phyloP scores from a whole-genome alignment of 495 filamentous ascomycete species.

The Tuber calosporum region DNA sequence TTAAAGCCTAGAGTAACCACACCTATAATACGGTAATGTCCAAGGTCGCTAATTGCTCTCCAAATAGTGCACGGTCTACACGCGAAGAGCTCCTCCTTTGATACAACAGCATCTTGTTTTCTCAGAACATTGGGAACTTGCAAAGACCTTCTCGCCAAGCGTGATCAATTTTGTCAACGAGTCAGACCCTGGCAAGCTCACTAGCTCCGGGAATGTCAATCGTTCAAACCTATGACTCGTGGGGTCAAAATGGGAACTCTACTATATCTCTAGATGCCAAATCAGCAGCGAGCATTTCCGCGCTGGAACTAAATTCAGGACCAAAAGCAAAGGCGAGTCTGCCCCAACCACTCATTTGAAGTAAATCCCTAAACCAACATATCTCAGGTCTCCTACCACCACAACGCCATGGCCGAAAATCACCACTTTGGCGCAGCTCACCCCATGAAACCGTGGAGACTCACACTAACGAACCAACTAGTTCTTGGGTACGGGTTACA shows the following conservation, averaged over 20 bases:
- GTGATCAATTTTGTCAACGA: background rate
- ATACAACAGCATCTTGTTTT: background rate
- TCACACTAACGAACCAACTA: slow-evolving; percentile 89
- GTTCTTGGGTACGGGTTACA: slow-evolving; percentile 92
- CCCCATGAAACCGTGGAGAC: slow-evolving; percentile 98
- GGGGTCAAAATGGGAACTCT: slow-evolving; percentile 31
- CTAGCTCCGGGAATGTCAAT: slow-evolving; percentile 20
- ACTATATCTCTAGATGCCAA: slow-evolving; percentile 39
- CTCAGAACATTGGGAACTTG: background rate
- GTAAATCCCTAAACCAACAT: background rate
- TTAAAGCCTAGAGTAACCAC: background rate
- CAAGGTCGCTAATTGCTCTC: background rate
- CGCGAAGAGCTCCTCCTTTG: background rate
- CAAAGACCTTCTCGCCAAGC: background rate
- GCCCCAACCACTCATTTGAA: background rate
- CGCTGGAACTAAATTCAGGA: slow-evolving; percentile 7
- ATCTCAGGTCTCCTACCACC: slow-evolving; percentile 77
- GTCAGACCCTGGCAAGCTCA: background rate
- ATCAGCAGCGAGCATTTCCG: slow-evolving; percentile 35
- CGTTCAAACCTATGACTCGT: slow-evolving; percentile 40
- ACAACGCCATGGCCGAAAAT: slow-evolving; percentile 87
- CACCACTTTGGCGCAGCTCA: slow-evolving; percentile 93
- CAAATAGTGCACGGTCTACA: background rate
- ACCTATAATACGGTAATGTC: background rate
- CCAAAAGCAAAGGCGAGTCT: slow-evolving; percentile 8